Evolutionary conservation across 805 yeast genomes (phyloP).

Genomic region (Candida hungchunana): DNA sequence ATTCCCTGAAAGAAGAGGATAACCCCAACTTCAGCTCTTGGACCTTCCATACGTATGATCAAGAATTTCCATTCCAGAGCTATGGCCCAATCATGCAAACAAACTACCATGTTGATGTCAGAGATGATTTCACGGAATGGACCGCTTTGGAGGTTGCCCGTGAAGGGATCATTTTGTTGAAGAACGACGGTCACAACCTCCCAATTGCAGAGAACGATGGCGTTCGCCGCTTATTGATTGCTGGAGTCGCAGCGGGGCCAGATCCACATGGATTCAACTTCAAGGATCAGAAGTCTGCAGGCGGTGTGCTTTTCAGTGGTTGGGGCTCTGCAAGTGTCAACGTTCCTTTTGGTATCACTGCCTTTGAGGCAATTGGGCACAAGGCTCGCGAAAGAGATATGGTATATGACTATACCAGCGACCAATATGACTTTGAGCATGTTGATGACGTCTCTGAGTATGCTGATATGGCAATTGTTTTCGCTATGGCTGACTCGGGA

Average conservation of each 20-base stretch:
- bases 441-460: constrained; percentile 42
- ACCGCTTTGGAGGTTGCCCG: constrained; percentile 50
- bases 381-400: constrained; percentile 44
- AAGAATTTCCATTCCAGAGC: constrained; percentile 47
- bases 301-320: constrained; percentile 54
- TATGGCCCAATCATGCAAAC: constrained; percentile 50
- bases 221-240: constrained; percentile 37
- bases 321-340: constrained; percentile 64
- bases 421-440: constrained; percentile 43
- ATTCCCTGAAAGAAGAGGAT: constrained; percentile 37
- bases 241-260: constrained; percentile 51
- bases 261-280: constrained; percentile 50
- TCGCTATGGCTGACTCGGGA: constrained; percentile 52
- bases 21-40: constrained; percentile 54
- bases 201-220: constrained; percentile 47
- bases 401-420: constrained; percentile 39
- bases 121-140: constrained; percentile 43
- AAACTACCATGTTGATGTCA: constrained; percentile 52
- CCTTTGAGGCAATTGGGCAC: constrained; percentile 49
- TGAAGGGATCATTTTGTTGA: constrained; percentile 53
- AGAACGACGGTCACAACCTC: constrained; percentile 45
- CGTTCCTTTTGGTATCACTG: constrained; percentile 54
- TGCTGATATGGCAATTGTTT: constrained; percentile 50
- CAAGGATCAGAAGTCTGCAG: constrained; percentile 46
- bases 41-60: constrained; percentile 54